These are phyloP conservation scores for Drosera capensis DNA, from an alignment of 148 eudicot genomes.

Conservation along the genomic window DNA sequence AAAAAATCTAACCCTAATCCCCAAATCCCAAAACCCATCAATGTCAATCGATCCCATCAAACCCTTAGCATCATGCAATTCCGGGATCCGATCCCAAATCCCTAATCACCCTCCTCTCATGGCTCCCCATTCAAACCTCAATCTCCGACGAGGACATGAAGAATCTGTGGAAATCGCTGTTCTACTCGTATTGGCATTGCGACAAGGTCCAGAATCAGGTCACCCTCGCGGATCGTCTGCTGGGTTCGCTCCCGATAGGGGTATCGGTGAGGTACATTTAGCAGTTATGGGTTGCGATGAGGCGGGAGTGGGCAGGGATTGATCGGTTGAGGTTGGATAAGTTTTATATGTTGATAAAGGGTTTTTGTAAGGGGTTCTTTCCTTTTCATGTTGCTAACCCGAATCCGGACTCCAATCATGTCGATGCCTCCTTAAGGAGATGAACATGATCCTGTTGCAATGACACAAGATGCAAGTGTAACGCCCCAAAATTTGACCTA, in stretches of 20 bases:
- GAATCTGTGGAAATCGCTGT: constrained; percentile 86
- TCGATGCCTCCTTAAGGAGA: no score
- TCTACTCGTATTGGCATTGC: constrained; percentile 81
- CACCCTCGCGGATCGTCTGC: constrained; percentile 34
- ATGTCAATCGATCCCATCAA: constrained; percentile 4
- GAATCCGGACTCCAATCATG: no score
- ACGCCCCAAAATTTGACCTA: no score
- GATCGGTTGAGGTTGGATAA: constrained; percentile 76
- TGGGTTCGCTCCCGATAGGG: constrained; percentile 19
- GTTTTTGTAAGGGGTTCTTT: constrained; percentile 31
- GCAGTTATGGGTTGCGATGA: constrained; percentile 38
- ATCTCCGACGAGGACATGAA: constrained; percentile 60
- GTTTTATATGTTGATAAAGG: constrained; percentile 63
- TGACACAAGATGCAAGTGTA: no score
- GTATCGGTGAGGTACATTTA: constrained; percentile 42
- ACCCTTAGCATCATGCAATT: constrained; percentile 55
- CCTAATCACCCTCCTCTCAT: constrained; percentile 27
- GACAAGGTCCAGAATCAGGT: constrained; percentile 54
- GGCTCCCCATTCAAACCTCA: constrained; percentile 33
- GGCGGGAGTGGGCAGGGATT: constrained; percentile 81
- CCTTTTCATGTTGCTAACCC: no score
- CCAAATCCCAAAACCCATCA: no score
- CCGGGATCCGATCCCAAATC: constrained; percentile 41
- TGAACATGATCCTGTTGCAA: no score
- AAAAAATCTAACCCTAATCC: no score